Conservation (phyloP, 352 stramenopile genomes). For the Globisporangium perplexum region DNA sequence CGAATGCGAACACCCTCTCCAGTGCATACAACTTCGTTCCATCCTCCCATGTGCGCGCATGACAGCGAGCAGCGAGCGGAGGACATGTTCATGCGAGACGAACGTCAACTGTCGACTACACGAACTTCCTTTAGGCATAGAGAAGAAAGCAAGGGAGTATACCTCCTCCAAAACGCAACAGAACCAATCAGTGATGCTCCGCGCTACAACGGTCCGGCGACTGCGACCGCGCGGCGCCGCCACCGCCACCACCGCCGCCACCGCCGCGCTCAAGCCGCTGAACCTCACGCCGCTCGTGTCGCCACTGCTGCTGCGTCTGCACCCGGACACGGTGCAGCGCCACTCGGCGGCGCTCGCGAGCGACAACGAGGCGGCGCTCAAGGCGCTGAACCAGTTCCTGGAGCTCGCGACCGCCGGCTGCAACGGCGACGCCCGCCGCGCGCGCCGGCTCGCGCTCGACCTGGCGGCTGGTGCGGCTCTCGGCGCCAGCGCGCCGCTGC, state of each 20-base stretch:
- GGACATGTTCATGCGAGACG: too few species aligned
- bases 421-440: slow-evolving; percentile 60
- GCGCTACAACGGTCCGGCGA: background rate
- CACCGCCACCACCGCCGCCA: background rate
- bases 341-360: slow-evolving; percentile 32
- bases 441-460: slow-evolving; percentile 44
- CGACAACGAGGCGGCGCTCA: slow-evolving; percentile 68
- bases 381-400: slow-evolving; percentile 75
- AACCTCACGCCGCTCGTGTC: slow-evolving; percentile 65
- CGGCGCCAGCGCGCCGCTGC: slow-evolving; percentile 25
- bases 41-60: too few species aligned
- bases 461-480: slow-evolving; percentile 15
- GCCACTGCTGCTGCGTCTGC: slow-evolving; percentile 60
- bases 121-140: too few species aligned
- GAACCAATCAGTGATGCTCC: too few species aligned
- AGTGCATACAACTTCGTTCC: too few species aligned
- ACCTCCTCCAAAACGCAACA: too few species aligned
- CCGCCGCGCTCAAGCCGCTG: slow-evolving; percentile 7
- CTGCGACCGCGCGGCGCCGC: slow-evolving; percentile 3
- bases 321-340: slow-evolving; percentile 60
- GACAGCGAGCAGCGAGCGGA: too few species aligned
- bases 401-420: slow-evolving; percentile 55
- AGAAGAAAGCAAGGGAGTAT: too few species aligned
- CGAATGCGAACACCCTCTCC: background rate
- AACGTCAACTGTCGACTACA: too few species aligned